These are phyloP conservation scores for Rhodomyrtus psidioides DNA, from an alignment of 441 rosid species.

Conservation along the genomic window DNA sequence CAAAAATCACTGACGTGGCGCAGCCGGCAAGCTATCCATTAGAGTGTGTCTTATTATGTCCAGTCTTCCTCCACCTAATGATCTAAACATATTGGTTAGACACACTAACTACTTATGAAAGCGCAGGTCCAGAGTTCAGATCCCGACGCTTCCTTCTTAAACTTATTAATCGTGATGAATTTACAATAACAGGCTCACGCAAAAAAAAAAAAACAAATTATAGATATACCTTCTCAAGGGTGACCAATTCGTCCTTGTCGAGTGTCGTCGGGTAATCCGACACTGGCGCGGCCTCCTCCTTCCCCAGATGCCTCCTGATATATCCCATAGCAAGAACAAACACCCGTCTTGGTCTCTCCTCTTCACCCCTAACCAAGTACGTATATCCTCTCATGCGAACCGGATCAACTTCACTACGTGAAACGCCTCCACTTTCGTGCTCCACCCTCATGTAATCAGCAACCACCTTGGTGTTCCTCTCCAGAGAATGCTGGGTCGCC, in stretches of 20 bases:
- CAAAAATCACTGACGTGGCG: too few species aligned
- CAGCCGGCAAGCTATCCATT: too few species aligned
- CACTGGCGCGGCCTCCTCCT: not conserved
- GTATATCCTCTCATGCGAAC: not conserved
- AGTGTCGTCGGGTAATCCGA: not conserved
- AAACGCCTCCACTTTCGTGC: not conserved
- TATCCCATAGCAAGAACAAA: not conserved
- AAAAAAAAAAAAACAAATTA: not conserved
- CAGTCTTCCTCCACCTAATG: too few species aligned
- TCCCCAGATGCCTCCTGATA: not conserved
- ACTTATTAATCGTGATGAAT: not conserved
- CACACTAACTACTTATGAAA: not conserved
- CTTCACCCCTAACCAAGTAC: not conserved
- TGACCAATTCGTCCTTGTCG: not conserved
- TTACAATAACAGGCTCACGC: not conserved
- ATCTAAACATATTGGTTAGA: too few species aligned
- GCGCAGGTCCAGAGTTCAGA: not conserved
- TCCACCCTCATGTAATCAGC: not conserved
- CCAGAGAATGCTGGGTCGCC: not conserved
- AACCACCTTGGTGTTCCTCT: not conserved
- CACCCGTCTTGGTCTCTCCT: not conserved
- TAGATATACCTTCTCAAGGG: not conserved
- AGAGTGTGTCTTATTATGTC: too few species aligned
- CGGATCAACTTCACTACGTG: not conserved
- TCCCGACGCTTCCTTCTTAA: not conserved